phyloP scores from a whole-genome alignment of 805 yeast genomes.

The Osmozyma mogii region DNA sequence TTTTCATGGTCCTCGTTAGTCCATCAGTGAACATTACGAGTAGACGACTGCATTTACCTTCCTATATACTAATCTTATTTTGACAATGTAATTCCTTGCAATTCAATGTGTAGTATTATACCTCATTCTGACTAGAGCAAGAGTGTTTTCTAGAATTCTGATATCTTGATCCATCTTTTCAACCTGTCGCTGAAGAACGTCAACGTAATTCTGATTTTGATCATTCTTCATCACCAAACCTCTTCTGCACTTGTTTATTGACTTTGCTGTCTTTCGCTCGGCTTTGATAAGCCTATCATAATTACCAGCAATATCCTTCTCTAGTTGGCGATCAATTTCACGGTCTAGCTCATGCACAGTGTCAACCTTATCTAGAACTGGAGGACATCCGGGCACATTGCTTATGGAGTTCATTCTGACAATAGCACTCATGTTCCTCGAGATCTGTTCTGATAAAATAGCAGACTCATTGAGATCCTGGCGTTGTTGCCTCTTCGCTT shows the following conservation, averaged over 20 bases:
- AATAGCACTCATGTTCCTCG: constrained; percentile 15
- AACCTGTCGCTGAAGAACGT: constrained; percentile 6
- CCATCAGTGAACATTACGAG: background rate
- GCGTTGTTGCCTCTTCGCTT: constrained; percentile 29
- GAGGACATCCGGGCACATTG: constrained; percentile 5
- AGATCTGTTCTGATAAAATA: constrained; percentile 19
- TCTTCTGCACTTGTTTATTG: constrained; percentile 5
- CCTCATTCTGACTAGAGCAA: constrained; percentile 18
- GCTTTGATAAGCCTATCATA: constrained; percentile 10
- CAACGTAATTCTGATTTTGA: constrained; percentile 6
- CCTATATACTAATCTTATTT: too few relatives aligned
- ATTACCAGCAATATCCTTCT: constrained; percentile 21
- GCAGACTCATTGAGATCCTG: constrained; percentile 20
- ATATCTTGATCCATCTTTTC: constrained; percentile 38
- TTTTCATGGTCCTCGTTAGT: background rate
- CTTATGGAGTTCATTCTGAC: constrained; percentile 19
- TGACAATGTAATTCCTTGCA: background rate
- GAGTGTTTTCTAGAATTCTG: constrained; percentile 58
- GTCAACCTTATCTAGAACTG: constrained; percentile 27
- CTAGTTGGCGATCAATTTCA: constrained; percentile 30
- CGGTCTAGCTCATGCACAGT: constrained; percentile 32
- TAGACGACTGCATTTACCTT: background rate
- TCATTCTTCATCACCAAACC: constrained; percentile 7
- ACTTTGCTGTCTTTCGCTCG: constrained; percentile 6
- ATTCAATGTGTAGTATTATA: too few relatives aligned